Percentiles rank a stretch among this genome's conserved stretches.
phyloP scores from a whole-genome alignment of 768 basidiomycete species.

The Peribolospora baueri region DNA sequence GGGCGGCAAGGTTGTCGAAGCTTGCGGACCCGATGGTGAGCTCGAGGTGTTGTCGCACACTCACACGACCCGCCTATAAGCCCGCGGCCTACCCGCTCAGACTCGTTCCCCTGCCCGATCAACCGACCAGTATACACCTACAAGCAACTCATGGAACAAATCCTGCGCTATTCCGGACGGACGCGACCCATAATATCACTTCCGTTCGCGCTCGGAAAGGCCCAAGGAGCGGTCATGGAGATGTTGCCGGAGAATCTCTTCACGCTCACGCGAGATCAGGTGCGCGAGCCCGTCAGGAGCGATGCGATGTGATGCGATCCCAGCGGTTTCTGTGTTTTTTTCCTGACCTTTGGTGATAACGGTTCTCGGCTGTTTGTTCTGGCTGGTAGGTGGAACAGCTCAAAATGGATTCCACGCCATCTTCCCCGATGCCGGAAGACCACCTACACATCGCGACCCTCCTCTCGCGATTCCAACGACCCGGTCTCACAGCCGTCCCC shows the following conservation, averaged over 20 bases:
- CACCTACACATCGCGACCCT: too few species aligned
- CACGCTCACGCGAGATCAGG: conserved; percentile 47
- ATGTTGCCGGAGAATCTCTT: conserved; percentile 38
- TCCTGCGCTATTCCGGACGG: conserved; percentile 32
- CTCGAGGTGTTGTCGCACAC: neutral
- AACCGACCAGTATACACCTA: conserved; percentile 35
- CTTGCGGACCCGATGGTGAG: conserved; percentile 31
- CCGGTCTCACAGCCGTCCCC: too few species aligned
- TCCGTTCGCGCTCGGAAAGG: conserved; percentile 35
- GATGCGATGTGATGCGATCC: too few species aligned
- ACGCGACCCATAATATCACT: conserved; percentile 36
- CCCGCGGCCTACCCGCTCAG: too few species aligned
- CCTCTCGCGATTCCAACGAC: too few species aligned
- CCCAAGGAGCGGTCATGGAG: conserved; percentile 44
- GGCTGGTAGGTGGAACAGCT: too few species aligned
- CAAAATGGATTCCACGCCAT: too few species aligned
- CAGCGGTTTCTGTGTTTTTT: too few species aligned
- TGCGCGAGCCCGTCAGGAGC: conserved; percentile 12
- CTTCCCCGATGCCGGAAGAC: too few species aligned
- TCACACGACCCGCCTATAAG: conserved; percentile 5
- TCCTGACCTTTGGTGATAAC: too few species aligned
- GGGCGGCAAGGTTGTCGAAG: conserved; percentile 28
- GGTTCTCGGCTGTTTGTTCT: too few species aligned
- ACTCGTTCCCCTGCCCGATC: too few species aligned
- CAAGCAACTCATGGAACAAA: conserved; percentile 38